phyloP scores from a whole-genome alignment of 2,329 filamentous ascomycete genomes.

The Neonectria coccinea region DNA sequence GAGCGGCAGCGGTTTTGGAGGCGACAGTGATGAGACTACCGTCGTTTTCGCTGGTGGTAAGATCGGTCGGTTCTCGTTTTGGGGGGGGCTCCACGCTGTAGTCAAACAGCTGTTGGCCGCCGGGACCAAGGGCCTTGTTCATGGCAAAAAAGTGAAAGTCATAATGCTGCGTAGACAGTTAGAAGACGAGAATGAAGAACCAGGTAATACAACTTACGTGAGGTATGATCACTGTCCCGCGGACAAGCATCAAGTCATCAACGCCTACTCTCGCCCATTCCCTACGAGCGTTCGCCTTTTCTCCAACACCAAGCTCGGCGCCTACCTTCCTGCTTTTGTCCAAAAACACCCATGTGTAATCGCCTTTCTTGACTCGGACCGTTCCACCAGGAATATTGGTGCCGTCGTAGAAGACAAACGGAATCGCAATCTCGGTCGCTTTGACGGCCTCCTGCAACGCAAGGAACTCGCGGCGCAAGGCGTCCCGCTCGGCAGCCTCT shows the following conservation, averaged over 20 bases:
- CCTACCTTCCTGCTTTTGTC: constrained; percentile 93
- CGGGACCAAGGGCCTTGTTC: constrained; percentile 83
- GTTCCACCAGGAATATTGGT: constrained; percentile 87
- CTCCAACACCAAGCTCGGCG: constrained; percentile 81
- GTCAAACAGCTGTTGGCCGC: constrained; percentile 79
- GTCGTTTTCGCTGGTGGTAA: not conserved
- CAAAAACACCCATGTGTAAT: constrained; percentile 91
- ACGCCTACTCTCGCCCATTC: constrained; percentile 96
- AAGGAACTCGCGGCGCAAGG: constrained; percentile 85
- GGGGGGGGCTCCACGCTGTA: constrained; percentile 68
- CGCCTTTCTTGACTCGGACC: constrained; percentile 91
- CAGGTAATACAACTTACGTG: constrained; percentile 73
- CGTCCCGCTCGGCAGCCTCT: constrained; percentile 82
- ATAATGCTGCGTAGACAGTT: constrained; percentile 76
- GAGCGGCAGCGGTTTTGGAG: constrained; percentile 54
- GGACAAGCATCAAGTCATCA: constrained; percentile 93
- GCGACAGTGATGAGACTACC: constrained; percentile 47
- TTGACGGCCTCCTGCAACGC: constrained; percentile 87
- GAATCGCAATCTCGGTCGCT: constrained; percentile 87
- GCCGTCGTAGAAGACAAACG: constrained; percentile 97
- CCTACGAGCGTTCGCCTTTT: constrained; percentile 72
- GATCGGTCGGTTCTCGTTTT: constrained; percentile 46
- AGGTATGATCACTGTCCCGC: constrained; percentile 90
- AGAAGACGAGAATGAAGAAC: constrained; percentile 30
- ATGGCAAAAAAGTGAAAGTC: constrained; percentile 98